phyloP scores from a whole-genome alignment of 306 rosid species.

The Ormosia semicastrata region DNA sequence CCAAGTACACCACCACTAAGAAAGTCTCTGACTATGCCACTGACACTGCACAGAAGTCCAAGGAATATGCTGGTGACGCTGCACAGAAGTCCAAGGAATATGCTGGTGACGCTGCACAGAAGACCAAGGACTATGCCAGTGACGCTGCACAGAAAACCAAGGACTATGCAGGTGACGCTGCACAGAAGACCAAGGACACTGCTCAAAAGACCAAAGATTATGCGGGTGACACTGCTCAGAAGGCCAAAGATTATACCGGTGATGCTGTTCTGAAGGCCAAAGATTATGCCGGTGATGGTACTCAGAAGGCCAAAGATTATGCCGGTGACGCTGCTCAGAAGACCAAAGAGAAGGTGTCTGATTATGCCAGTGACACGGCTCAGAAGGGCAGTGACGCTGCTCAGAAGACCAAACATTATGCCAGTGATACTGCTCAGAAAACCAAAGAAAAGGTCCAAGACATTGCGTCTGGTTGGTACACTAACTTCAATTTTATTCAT shows the following conservation, averaged over 20 bases:
- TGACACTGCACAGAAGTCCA: constrained; percentile 37
- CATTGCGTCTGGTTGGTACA: constrained; percentile 52
- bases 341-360: constrained; percentile 21
- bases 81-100: background rate
- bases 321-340: constrained; percentile 16
- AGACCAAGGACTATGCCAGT: background rate
- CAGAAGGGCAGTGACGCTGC: background rate
- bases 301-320: background rate
- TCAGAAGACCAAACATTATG: background rate
- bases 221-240: background rate
- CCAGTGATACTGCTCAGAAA: constrained; percentile 25
- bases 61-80: constrained; percentile 21
- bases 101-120: constrained; percentile 11
- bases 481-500: background rate
- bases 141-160: background rate
- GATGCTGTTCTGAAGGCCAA: background rate
- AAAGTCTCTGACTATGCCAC: constrained; percentile 37
- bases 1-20: background rate
- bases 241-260: background rate
- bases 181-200: constrained; percentile 1
- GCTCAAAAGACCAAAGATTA: background rate
- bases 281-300: background rate
- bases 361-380: constrained; percentile 29
- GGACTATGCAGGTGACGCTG: constrained; percentile 1
- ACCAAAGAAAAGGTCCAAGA: constrained; percentile 37